phyloP scores from a whole-genome alignment of 495 filamentous ascomycete species.

The Bryoglossum gracile region DNA sequence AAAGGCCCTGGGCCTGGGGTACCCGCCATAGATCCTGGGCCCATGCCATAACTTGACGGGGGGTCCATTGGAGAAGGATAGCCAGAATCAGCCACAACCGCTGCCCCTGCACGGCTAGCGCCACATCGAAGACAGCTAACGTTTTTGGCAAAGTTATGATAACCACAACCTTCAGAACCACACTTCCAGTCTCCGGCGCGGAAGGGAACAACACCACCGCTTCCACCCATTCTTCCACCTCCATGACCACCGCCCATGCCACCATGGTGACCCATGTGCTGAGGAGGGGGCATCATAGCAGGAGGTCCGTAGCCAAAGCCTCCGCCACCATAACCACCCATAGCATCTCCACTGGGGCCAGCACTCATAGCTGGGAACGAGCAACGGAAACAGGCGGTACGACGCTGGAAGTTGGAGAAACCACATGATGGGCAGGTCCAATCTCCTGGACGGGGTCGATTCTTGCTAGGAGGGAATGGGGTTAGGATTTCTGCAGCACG shows the following conservation, averaged over 20 bases:
- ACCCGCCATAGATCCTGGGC: slow-evolving; percentile 73
- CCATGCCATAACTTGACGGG: slow-evolving; percentile 68
- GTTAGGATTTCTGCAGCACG: slow-evolving; percentile 91
- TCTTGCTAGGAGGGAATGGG: slow-evolving; percentile 96
- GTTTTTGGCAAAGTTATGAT: slow-evolving; percentile 99
- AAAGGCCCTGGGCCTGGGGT: slow-evolving; percentile 82
- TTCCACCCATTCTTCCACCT: slow-evolving; percentile 59
- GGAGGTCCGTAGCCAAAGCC: slow-evolving; percentile 61
- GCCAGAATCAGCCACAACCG: slow-evolving; percentile 86
- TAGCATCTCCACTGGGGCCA: slow-evolving; percentile 61
- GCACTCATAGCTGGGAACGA: slow-evolving; percentile 88
- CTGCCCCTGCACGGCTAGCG: slow-evolving; percentile 85
- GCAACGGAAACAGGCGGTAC: slow-evolving; percentile 97
- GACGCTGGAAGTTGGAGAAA: slow-evolving; percentile 92
- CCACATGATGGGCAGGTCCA: slow-evolving; percentile 97
- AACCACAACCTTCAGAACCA: slow-evolving; percentile 93
- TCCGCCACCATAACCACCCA: slow-evolving; percentile 66
- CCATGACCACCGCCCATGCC: slow-evolving; percentile 69
- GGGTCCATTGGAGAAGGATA: slow-evolving; percentile 88
- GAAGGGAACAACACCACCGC: slow-evolving; percentile 89
- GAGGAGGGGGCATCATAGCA: slow-evolving; percentile 50
- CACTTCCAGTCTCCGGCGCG: slow-evolving; percentile 98
- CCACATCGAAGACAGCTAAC: slow-evolving; percentile 95
- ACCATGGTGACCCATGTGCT: slow-evolving; percentile 73
- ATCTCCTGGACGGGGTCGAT: slow-evolving; percentile 91